Conservation (phyloP, 2,329 filamentous ascomycete species). For the Diaporthe ampelina region DNA sequence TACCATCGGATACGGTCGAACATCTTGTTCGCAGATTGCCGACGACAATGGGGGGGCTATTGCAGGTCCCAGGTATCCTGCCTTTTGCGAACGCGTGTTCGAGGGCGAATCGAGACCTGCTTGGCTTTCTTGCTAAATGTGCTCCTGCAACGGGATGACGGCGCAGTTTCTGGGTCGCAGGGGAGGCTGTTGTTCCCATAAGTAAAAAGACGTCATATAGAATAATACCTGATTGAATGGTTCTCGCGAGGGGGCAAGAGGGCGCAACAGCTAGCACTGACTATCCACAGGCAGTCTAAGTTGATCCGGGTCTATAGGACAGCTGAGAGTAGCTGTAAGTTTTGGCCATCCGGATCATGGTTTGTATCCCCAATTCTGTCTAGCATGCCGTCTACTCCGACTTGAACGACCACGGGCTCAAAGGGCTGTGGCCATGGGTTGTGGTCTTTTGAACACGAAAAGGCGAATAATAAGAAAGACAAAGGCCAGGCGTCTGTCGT, state of each 20-base stretch:
- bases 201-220: background rate
- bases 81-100: slow-evolving; percentile 36
- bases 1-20: slow-evolving; percentile 25
- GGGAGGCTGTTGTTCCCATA: background rate
- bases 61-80: slow-evolving; percentile 28
- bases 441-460: background rate
- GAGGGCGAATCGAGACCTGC: slow-evolving; percentile 29
- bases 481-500: background rate
- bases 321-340: background rate
- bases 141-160: background rate
- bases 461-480: no score
- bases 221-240: background rate
- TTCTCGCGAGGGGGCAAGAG: no score
- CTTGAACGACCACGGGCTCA: background rate
- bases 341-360: background rate
- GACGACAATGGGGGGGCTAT: slow-evolving; percentile 2
- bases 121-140: slow-evolving; percentile 34
- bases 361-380: background rate
- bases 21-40: slow-evolving; percentile 23
- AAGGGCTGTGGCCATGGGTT: background rate
- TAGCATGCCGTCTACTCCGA: background rate
- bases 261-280: background rate
- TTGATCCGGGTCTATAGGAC: background rate
- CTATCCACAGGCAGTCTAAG: background rate
- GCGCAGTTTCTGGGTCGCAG: background rate